Conservation (phyloP, 306 rosid genomes). For the Rosa rugosa region DNA sequence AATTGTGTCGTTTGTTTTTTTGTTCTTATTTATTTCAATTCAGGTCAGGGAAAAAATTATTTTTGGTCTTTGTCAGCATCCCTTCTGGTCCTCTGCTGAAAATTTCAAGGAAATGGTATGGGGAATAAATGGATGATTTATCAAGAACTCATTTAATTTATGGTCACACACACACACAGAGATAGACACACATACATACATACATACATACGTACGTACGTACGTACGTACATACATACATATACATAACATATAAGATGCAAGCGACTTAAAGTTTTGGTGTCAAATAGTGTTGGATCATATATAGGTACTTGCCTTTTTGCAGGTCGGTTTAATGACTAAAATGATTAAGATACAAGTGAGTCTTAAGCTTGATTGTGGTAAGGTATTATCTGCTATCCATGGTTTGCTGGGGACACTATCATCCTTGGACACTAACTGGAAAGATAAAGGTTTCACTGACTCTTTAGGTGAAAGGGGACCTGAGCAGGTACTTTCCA, state of each 20-base stretch:
- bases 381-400: conserved; percentile 44
- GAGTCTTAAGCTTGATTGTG: conserved; percentile 61
- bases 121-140: conserved; percentile 18
- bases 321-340: conserved; percentile 62
- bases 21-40: conserved; percentile 23
- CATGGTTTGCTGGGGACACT: conserved; percentile 55
- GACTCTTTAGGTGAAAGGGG: conserved; percentile 38
- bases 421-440: conserved; percentile 42
- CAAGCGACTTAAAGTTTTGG: neutral
- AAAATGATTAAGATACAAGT: conserved; percentile 49
- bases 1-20: conserved; percentile 3
- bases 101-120: conserved; percentile 67
- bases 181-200: too few species aligned
- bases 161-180: neutral
- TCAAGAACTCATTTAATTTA: neutral
- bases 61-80: conserved; percentile 64
- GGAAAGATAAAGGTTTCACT: conserved; percentile 36
- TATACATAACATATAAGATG: conserved; percentile 2
- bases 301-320: conserved; percentile 17
- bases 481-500: conserved; percentile 52
- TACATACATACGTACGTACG: too few species aligned
- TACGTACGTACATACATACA: too few species aligned
- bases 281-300: neutral
- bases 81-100: conserved; percentile 64
- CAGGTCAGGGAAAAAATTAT: conserved; percentile 72